Percentiles rank a stretch among this genome's conserved stretches.
Conservation (phyloP, 2,329 filamentous ascomycete species). For the Amphichorda felina region DNA sequence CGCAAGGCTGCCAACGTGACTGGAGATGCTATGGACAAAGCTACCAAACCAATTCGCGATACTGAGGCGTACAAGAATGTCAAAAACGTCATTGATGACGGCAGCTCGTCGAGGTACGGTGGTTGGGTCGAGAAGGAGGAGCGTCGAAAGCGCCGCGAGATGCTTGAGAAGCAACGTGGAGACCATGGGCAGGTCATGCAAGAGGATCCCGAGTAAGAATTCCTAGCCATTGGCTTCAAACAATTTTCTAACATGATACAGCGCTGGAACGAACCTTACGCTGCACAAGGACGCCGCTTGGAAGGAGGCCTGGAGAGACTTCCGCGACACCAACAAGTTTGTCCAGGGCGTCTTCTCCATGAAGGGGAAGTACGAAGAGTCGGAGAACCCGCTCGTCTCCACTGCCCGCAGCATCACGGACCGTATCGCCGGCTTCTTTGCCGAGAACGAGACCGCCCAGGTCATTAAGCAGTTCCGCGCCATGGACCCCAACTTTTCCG, state of each 20-base stretch:
- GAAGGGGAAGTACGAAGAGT: slow-evolving; percentile 85
- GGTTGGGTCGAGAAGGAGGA: slow-evolving; percentile 97
- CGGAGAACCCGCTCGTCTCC: slow-evolving; percentile 88
- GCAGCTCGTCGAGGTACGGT: slow-evolving; percentile 89
- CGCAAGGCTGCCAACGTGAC: slow-evolving; percentile 78
- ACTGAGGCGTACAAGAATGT: slow-evolving; percentile 93
- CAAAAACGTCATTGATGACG: slow-evolving; percentile 93
- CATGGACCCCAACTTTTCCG: slow-evolving; percentile 90
- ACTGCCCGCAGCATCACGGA: slow-evolving; percentile 93
- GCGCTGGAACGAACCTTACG: slow-evolving; percentile 87
- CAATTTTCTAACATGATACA: too few relatives aligned
- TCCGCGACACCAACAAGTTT: slow-evolving; percentile 79
- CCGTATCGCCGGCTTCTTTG: slow-evolving; percentile 87
- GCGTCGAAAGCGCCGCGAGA: slow-evolving; percentile 65
- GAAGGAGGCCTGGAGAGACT: slow-evolving; percentile 97
- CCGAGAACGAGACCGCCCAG: slow-evolving; percentile 94
- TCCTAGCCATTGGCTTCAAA: too few relatives aligned
- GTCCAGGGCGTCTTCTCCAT: slow-evolving; percentile 82
- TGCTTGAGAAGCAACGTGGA: slow-evolving; percentile 51
- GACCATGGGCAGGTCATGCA: slow-evolving; percentile 49
- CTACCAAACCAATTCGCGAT: slow-evolving; percentile 85
- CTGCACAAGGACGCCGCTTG: slow-evolving; percentile 94
- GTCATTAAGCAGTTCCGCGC: slow-evolving; percentile 97
- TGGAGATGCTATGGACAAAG: slow-evolving; percentile 80
- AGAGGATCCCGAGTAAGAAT: slow-evolving; percentile 80